Base-by-base conservation (phyloP, 768 basidiomycete species). In the Suillus subalutaceus region DNA sequence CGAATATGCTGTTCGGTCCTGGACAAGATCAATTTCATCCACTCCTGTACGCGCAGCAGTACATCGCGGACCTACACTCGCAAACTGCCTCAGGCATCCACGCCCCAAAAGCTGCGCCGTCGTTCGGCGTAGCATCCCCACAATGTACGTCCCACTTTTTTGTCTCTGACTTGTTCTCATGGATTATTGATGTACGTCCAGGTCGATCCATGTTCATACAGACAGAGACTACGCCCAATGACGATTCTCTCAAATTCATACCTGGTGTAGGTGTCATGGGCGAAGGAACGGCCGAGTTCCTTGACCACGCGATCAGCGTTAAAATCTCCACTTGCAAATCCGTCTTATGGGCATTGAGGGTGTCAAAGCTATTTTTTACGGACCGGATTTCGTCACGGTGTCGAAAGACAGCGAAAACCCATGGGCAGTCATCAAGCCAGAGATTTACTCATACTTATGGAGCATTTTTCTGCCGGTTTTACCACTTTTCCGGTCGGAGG, bases 401-500 rank as follows among this genome's bases (percentile, higher is more conserved):
- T 94, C 93, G 48, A 99, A 99, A 79, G 90, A 92, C 71, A 84
- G 88, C 57, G 94, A 93, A 74, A 87, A 88, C 71, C 80, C 88
- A 16, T 99, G 97, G 97, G 79, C 91, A 1, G 86, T 97, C 56
- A 78, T 99, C 70, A 99, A 99, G 77, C 97, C 97, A 26, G 97
- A 99, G 81, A 88, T 99, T 55, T 99, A 98, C 75, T 92, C 94
- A 88, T 90, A 65, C 84, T 99, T 63, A 99, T 99, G 97, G 97
- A 99, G 78, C 90, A 91, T 78, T 99, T 99, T 79, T 94, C 97
- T 3, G 89, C 94, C n/a, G 93, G 90, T 0, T n/a, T 86, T 90
- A 69, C 81, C 92, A 3, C 83, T 99, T 15, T 99, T 99, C 81
- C 86, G 91, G 59, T 90, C 88, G 60, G 88, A 91, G 44, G 89